Percentiles rank a stretch among this genome's conserved stretches.
Evolutionary conservation across 352 stramenopile genomes (phyloP).

Genomic region (Pythium periplocum): DNA sequence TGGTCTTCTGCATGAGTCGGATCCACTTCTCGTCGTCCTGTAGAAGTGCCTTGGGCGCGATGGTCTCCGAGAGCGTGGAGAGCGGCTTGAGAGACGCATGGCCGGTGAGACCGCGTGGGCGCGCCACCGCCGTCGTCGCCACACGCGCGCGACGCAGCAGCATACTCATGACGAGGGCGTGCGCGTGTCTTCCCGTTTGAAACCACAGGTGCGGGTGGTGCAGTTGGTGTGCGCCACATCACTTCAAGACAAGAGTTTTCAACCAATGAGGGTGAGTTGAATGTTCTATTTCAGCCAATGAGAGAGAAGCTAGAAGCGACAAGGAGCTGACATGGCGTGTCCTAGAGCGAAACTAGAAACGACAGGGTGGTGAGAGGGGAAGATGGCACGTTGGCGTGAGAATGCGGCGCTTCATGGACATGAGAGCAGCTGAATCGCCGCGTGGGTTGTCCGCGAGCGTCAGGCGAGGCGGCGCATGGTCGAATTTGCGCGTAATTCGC

Average conservation of each 20-base stretch:
- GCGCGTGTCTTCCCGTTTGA: constrained; percentile 11
- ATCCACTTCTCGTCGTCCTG: constrained; percentile 77
- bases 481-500: no score
- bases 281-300: not conserved
- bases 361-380: no score
- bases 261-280: constrained; percentile 2
- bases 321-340: no score
- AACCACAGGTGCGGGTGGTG: constrained; percentile 3
- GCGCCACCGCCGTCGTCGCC: constrained; percentile 6
- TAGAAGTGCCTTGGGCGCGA: constrained; percentile 21
- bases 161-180: constrained; percentile 8
- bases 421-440: no score
- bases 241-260: constrained; percentile 2
- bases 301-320: no score
- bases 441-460: no score
- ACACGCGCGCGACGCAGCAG: constrained; percentile 18
- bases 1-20: constrained; percentile 79
- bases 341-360: no score
- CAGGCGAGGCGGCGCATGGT: no score
- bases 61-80: constrained; percentile 20
- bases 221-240: constrained; percentile 6
- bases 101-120: not conserved
- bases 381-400: no score
- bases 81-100: not conserved
- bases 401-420: no score